These are phyloP conservation scores for Polygonum maritimum DNA, from an alignment of 148 eudicot genomes.

Conservation along the genomic window DNA sequence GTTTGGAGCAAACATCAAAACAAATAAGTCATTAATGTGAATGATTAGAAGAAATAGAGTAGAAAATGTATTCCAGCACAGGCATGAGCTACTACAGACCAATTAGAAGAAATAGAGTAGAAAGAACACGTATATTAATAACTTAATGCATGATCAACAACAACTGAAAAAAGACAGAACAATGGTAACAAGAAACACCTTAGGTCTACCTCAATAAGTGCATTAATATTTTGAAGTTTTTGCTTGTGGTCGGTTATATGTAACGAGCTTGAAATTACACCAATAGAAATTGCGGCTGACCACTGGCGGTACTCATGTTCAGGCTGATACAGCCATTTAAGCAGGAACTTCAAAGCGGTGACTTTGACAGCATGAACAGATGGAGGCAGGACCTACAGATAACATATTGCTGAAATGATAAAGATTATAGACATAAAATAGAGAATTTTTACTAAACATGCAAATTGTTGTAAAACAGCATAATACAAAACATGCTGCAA, in stretches of 20 bases:
- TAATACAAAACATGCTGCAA: not conserved
- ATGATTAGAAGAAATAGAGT: not conserved
- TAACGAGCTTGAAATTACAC: slow-evolving; percentile 62
- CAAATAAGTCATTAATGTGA: slow-evolving; percentile 2
- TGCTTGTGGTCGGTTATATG: slow-evolving; percentile 79
- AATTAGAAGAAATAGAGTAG: not conserved
- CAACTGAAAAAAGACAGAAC: not conserved
- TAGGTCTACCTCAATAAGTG: slow-evolving; percentile 67
- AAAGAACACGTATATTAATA: not conserved
- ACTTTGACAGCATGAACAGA: slow-evolving; percentile 71
- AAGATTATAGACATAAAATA: not conserved
- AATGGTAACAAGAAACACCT: not conserved
- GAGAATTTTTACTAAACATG: not conserved
- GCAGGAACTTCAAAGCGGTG: slow-evolving; percentile 65
- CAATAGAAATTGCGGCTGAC: slow-evolving; percentile 96
- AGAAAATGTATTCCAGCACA: not conserved
- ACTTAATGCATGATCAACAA: not conserved
- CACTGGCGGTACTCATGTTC: slow-evolving; percentile 96
- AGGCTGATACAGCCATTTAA: slow-evolving; percentile 70
- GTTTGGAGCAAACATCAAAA: not conserved
- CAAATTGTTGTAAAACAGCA: not conserved
- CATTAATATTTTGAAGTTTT: slow-evolving; percentile 50
- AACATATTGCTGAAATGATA: slow-evolving; percentile 4
- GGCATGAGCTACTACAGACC: not conserved
- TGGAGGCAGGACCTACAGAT: slow-evolving; percentile 63